phyloP scores from a whole-genome alignment of 129 eudicot species.

The Calendula officinalis region DNA sequence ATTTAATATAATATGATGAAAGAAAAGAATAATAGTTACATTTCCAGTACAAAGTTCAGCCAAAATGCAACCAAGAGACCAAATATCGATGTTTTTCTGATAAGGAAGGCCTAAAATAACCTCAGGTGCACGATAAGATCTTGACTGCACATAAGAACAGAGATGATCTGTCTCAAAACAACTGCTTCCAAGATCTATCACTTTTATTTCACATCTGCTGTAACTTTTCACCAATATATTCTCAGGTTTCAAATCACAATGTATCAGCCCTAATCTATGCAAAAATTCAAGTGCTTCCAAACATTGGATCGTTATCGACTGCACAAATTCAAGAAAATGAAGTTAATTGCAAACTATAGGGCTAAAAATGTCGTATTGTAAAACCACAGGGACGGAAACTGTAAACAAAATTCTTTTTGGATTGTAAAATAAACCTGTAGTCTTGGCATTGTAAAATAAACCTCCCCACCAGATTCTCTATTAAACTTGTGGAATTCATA shows the following conservation, averaged over 20 bases:
- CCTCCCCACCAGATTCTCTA: constrained; percentile 96
- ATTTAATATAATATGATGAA: no score
- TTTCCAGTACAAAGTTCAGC: constrained; percentile 97
- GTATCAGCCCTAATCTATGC: constrained; percentile 90
- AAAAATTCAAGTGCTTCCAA: constrained; percentile 88
- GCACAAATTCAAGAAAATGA: constrained; percentile 18
- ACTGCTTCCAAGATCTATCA: constrained; percentile 90
- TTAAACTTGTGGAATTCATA: constrained; percentile 89
- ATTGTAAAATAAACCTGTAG: constrained; percentile 56
- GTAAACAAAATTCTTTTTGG: no score
- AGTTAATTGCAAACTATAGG: no score
- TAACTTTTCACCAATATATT: constrained; percentile 90
- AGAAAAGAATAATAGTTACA: constrained; percentile 39
- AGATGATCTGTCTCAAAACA: constrained; percentile 95
- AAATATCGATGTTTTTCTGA: constrained; percentile 79
- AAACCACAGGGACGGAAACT: no score
- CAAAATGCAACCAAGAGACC: constrained; percentile 98
- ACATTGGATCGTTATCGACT: constrained; percentile 90
- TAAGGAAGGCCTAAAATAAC: constrained; percentile 88
- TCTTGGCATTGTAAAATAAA: constrained; percentile 95
- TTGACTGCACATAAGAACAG: constrained; percentile 88
- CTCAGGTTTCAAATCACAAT: constrained; percentile 93
- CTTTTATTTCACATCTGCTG: constrained; percentile 95
- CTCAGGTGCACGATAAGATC: constrained; percentile 95
- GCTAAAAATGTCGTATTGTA: not conserved